Conservation (phyloP, 768 basidiomycete species). For the Dioszegia crocea region DNA sequence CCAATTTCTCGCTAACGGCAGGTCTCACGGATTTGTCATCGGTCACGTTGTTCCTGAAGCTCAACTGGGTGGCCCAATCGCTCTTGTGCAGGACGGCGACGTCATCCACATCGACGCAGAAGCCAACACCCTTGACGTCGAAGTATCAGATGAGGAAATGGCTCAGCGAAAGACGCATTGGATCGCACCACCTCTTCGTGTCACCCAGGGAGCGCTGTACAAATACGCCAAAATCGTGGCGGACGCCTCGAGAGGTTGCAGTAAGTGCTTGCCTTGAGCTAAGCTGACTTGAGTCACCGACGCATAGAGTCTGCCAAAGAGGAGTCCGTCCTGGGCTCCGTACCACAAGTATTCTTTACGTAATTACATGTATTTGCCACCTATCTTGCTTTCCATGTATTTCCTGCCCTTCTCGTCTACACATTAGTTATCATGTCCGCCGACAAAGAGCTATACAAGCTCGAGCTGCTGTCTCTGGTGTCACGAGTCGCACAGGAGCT, state of each 20-base stretch:
- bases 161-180: slow-evolving; percentile 66
- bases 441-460: slow-evolving; percentile 70
- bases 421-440: slow-evolving; percentile 22
- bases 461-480: slow-evolving; percentile 87
- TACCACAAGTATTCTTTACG: no score
- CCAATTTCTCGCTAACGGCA: slow-evolving; percentile 47
- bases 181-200: slow-evolving; percentile 77
- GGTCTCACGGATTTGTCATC: slow-evolving; percentile 93
- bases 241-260: slow-evolving; percentile 89
- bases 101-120: slow-evolving; percentile 49
- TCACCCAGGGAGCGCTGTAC: slow-evolving; percentile 50
- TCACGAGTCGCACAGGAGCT: slow-evolving; percentile 90
- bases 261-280: slow-evolving; percentile 14
- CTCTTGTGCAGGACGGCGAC: slow-evolving; percentile 82
- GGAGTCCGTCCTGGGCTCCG: no score
- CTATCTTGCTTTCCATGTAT: background rate
- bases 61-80: slow-evolving; percentile 88
- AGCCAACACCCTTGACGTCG: slow-evolving; percentile 47
- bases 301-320: slow-evolving; percentile 9
- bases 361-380: slow-evolving; percentile 1
- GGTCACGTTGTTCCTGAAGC: slow-evolving; percentile 92
- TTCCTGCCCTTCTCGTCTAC: background rate
- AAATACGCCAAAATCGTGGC: slow-evolving; percentile 84
- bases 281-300: slow-evolving; percentile 19
- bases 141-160: slow-evolving; percentile 74